These are phyloP conservation scores for Orbilia blumenaviensis DNA, from an alignment of 2,329 filamentous ascomycete species.

Conservation along the genomic window DNA sequence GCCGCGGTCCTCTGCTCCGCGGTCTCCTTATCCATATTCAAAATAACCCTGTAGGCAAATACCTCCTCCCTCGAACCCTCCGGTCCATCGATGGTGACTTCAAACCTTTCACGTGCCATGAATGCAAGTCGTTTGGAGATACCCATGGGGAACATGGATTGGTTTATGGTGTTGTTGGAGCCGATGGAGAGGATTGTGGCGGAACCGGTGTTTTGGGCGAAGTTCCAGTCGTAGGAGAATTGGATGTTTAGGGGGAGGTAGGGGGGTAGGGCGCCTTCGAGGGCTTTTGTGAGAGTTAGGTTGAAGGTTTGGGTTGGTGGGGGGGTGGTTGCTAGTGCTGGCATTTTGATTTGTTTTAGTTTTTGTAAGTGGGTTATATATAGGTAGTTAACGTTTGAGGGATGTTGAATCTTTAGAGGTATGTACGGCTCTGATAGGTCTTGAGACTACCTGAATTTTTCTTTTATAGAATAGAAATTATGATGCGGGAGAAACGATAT, in stretches of 20 bases:
- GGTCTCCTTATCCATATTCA: slow-evolving; percentile 49
- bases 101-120: slow-evolving; percentile 31
- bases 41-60: slow-evolving; percentile 41
- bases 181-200: slow-evolving; percentile 42
- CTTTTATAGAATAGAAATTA: too few relatives aligned
- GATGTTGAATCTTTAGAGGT: too few relatives aligned
- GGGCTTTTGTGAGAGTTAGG: slow-evolving; percentile 42
- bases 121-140: slow-evolving; percentile 32
- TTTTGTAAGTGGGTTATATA: neutral
- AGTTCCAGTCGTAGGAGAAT: slow-evolving; percentile 49
- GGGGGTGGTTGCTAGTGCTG: slow-evolving; percentile 24
- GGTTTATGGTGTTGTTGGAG: slow-evolving; percentile 34
- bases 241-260: slow-evolving; percentile 42
- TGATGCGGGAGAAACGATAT: too few relatives aligned
- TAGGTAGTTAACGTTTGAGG: neutral
- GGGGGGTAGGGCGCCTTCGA: slow-evolving; percentile 19
- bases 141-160: slow-evolving; percentile 30
- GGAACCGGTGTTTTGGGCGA: slow-evolving; percentile 18
- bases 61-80: slow-evolving; percentile 16
- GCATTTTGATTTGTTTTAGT: slow-evolving; percentile 27
- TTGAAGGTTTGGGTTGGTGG: slow-evolving; percentile 39
- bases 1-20: slow-evolving; percentile 27
- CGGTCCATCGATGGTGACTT: slow-evolving; percentile 18
- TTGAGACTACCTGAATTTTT: too few relatives aligned
- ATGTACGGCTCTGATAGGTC: too few relatives aligned